Conservation (phyloP, 495 filamentous ascomycete species). For the Aspergillus sclerotiicarbonarius region DNA sequence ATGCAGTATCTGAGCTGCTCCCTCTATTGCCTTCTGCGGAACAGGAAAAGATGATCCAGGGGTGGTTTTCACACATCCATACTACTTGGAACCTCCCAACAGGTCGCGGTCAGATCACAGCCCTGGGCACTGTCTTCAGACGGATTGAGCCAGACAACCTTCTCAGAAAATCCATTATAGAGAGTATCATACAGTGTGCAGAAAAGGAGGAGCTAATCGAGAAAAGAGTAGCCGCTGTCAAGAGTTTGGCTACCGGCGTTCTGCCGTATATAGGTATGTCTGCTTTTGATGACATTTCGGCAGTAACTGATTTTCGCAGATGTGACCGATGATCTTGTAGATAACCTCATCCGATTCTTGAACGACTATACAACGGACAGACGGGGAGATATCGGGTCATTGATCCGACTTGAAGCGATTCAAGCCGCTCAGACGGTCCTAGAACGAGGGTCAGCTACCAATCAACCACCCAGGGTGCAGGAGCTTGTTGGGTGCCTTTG, state of each 20-base stretch:
- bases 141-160: constrained; percentile 22
- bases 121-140: constrained; percentile 41
- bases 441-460: constrained; percentile 16
- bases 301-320: constrained; percentile 24
- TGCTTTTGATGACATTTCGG: not conserved
- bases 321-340: constrained; percentile 24
- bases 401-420: constrained; percentile 75
- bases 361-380: constrained; percentile 88
- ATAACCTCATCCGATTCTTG: constrained; percentile 50
- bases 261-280: constrained; percentile 41
- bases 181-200: constrained; percentile 35
- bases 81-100: constrained; percentile 38
- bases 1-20: constrained; percentile 43
- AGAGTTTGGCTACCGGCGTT: constrained; percentile 53
- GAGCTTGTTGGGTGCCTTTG: constrained; percentile 49
- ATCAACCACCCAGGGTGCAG: constrained; percentile 23
- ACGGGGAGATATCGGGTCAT: constrained; percentile 84
- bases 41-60: constrained; percentile 32
- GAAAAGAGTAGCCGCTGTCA: constrained; percentile 58
- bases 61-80: constrained; percentile 40
- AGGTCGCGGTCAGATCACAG: constrained; percentile 45
- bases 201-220: constrained; percentile 52
- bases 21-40: constrained; percentile 33
- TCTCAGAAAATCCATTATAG: constrained; percentile 28
- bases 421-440: constrained; percentile 50